Base-by-base conservation (phyloP, 176 grass and related monocot species). In the Aegilops speltoides region DNA sequence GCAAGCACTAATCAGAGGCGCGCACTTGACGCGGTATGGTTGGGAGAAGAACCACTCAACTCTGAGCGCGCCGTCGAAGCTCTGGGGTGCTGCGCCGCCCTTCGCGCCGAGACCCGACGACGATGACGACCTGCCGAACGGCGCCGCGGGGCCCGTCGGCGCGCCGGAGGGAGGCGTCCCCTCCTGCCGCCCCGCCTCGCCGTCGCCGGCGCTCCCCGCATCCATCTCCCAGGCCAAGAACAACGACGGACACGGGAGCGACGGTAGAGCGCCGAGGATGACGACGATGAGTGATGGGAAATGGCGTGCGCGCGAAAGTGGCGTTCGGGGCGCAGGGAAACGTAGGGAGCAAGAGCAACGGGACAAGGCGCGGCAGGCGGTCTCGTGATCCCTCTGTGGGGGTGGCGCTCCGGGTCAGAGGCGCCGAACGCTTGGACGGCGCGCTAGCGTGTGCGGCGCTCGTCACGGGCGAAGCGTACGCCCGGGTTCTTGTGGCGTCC, bases 61-160 rank as follows among this genome's bases (percentile, higher is more conserved):
- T 41, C 28, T 91, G 16, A 94, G 84, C 12, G 92, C 89, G 67
- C 75, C 79, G 78, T 85, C 65, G 81, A 94, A 94, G 73, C 84
- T 68, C 81, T 83, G 77, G 25, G 64, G 66, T 59, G 33, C 25
- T 19, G 45, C 23, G 63, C 25, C 68, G 16, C 16, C 50, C 50
- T 54, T 48, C 26, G 22, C 45, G 74, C 60, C 59, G 36, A 81
- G 46, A 63, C 74, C 81, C 50, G 16, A 54, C 16, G 50, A 52
- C 1, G 48, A 68, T 26, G 85, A 76, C 33, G 85, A 61, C 68
- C 76, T 59, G 45, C 24, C 68, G 68, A 91, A 75, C 61, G 36
- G 89, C 89, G 65, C 79, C 52, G 64, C 67, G n/a, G 31, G 19
- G 19, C 82, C 80, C 41, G 60, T 65, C 19, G 76, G 43, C 76